Base-by-base conservation (phyloP, 2,329 filamentous ascomycete species). In the Fusarium sp. region DNA sequence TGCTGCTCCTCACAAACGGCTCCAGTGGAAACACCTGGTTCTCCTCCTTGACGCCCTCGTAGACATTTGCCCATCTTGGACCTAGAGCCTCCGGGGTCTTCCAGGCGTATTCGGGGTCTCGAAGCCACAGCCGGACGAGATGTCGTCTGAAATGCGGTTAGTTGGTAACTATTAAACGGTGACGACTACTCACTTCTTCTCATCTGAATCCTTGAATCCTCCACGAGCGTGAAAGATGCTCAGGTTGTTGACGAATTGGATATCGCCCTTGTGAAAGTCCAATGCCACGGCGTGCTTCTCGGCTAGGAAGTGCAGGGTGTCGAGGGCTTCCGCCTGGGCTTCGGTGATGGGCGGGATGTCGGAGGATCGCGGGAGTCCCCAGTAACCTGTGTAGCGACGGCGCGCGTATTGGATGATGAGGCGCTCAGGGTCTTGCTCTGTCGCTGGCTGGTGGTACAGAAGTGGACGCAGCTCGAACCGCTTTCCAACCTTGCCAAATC, bases 331-430 rank as follows among this genome's bases (percentile, higher is more conserved):
- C 6, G 84, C 83, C 67, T 88, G 86, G 0, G 84, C 83, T 64
- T 87, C 84, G 0, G 83, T 85, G 62, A 88, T 85, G 15, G 89
- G 84, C 12, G 90, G 89, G 52, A 92, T 87, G 18, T 84, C 75
- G 1, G 81, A 60, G 8, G 82, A 86, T 48, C 89, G 82, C 4
- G 88, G 88, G 1, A 89, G 80, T 0, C 83, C 83, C 66, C 84
- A 83, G 72, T 87, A 91, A 3, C 90, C 81, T 55, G 88, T 89
- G 68, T 91, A 90, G 28, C 79, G 81, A 1, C 89, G 83, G 3
- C 89, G 85, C 0, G 86, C 87, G 67, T 91, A 91, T 66, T 91
- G 88, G 31, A 91, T 83, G 7, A 88, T 78, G 1, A 91, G 76
- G 1, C 88, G 83, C 71, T 91, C 85, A 0, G 88, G 86, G 0